These are phyloP conservation scores for Verticillium klebahnii DNA, from an alignment of 2,329 filamentous ascomycete species.

Conservation along the genomic window DNA sequence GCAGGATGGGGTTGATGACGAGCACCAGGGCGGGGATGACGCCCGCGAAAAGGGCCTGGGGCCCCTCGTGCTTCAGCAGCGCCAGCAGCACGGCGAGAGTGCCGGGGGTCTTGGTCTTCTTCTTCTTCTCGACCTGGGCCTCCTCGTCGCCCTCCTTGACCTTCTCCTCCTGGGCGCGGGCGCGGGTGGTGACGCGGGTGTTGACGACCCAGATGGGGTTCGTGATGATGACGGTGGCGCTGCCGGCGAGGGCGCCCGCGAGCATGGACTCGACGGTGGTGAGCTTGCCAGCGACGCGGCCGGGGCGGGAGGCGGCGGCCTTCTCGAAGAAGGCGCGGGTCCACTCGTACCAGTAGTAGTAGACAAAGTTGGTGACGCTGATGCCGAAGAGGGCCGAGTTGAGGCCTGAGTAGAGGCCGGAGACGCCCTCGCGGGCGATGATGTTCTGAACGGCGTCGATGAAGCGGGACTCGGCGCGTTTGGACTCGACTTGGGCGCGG, in stretches of 20 bases:
- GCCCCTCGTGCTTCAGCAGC: slow-evolving; percentile 79
- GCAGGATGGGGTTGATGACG: slow-evolving; percentile 96
- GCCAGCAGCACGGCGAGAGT: slow-evolving; percentile 78
- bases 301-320: slow-evolving; percentile 69
- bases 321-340: slow-evolving; percentile 81
- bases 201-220: slow-evolving; percentile 99
- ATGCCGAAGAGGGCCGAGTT: slow-evolving; percentile 96
- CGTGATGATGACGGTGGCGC: slow-evolving; percentile 89
- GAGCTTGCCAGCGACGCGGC: slow-evolving; percentile 73
- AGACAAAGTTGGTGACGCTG: slow-evolving; percentile 98
- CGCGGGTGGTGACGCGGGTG: slow-evolving; percentile 92
- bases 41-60: slow-evolving; percentile 80
- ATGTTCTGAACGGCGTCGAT: slow-evolving; percentile 80
- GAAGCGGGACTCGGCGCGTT: slow-evolving; percentile 81
- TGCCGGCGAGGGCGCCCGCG: slow-evolving; percentile 88
- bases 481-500: slow-evolving; percentile 95
- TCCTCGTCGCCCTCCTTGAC: slow-evolving; percentile 30
- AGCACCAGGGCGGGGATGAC: slow-evolving; percentile 89
- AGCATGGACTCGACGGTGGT: slow-evolving; percentile 93
- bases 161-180: slow-evolving; percentile 63
- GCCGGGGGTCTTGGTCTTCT: slow-evolving; percentile 52
- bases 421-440: slow-evolving; percentile 83
- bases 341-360: slow-evolving; percentile 99
- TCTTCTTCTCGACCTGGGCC: slow-evolving; percentile 32
- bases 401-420: slow-evolving; percentile 86